Conservation (phyloP, 176 grass and related monocot species). For the Cenchrus americanus region DNA sequence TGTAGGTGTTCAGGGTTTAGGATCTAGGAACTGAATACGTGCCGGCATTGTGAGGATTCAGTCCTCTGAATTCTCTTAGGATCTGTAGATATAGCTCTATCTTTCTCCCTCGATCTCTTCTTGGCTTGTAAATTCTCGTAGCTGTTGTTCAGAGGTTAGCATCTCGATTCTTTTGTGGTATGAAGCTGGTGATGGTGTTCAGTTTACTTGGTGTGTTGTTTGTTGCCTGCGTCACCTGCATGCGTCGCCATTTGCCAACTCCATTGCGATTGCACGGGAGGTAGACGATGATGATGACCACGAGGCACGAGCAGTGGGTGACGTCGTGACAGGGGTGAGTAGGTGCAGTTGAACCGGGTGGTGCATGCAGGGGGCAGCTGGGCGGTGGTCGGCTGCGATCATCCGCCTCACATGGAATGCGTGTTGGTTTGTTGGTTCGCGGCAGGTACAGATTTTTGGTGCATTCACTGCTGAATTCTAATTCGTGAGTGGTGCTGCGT, state of each 20-base stretch:
- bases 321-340: background rate
- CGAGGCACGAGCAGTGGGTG: background rate
- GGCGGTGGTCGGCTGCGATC: background rate
- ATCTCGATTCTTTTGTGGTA: slow-evolving; percentile 20
- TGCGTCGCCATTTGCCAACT: background rate
- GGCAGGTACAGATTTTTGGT: background rate
- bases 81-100: slow-evolving; percentile 49
- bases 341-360: background rate
- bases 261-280: background rate
- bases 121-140: slow-evolving; percentile 31
- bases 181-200: slow-evolving; percentile 1
- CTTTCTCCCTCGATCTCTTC: background rate
- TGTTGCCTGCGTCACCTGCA: background rate
- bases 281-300: background rate
- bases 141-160: slow-evolving; percentile 38
- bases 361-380: background rate
- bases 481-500: background rate
- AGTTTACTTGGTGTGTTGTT: background rate
- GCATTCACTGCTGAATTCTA: slow-evolving; percentile 7
- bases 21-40: slow-evolving; percentile 4
- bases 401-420: background rate
- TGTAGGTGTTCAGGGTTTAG: slow-evolving; percentile 11
- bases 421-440: slow-evolving; percentile 7
- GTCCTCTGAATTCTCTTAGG: background rate
- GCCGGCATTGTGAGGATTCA: background rate